Conservation (phyloP, 495 filamentous ascomycete species). For the Talaromyces borbonicus region DNA sequence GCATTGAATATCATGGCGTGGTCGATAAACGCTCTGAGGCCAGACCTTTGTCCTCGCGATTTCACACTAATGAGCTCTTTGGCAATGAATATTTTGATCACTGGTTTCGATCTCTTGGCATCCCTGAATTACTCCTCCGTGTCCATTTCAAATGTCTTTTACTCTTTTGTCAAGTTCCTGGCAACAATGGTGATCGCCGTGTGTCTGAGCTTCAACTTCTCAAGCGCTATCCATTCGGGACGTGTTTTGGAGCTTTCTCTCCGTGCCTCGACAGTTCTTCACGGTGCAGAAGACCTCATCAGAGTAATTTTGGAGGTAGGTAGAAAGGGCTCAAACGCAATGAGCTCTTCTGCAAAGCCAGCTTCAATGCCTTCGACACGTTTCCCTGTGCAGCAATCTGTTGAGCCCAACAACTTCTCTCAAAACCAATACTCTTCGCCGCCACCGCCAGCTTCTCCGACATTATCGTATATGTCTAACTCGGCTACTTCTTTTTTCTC, state of each 20-base stretch:
- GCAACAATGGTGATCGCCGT: neutral
- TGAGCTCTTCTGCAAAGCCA: conserved; percentile 8
- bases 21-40: conserved; percentile 1
- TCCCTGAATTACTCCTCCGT: conserved; percentile 3
- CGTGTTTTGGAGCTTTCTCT: neutral
- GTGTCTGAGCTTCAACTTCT: conserved; percentile 1
- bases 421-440: conserved; percentile 14
- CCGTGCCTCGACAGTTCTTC: neutral
- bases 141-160: neutral
- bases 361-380: too few relatives aligned
- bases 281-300: conserved; percentile 1
- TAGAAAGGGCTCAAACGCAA: neutral
- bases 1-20: neutral
- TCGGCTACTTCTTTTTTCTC: conserved; percentile 7
- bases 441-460: conserved; percentile 15
- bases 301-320: conserved; percentile 13
- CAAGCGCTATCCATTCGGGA: neutral
- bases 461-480: conserved; percentile 18
- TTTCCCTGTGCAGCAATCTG: conserved; percentile 10
- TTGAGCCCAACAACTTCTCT: neutral
- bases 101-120: conserved; percentile 1
- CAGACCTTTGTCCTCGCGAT: conserved; percentile 1
- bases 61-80: neutral
- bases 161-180: conserved; percentile 3
- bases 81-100: conserved; percentile 3